Evolutionary conservation across 225 moss, liverwort and hornwort species (phyloP).

Genomic region (Antitrichia curtipendula): DNA sequence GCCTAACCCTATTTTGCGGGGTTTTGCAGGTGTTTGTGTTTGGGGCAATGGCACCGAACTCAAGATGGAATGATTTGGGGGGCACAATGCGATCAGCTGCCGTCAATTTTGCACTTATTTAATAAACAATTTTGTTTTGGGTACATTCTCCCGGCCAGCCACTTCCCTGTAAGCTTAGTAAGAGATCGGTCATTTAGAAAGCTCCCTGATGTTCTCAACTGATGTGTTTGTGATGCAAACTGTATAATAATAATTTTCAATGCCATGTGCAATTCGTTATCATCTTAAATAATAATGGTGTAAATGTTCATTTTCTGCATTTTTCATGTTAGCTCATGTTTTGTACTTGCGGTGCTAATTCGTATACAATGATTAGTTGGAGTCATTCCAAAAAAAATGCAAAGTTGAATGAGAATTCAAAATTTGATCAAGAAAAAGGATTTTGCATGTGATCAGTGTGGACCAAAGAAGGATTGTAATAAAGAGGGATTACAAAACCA

Average conservation of each 20-base stretch:
- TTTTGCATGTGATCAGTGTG: not conserved
- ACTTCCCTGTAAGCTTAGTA: not conserved
- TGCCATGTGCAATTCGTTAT: not conserved
- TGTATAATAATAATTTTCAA: not conserved
- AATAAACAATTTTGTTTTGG: not conserved
- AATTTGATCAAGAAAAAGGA: not conserved
- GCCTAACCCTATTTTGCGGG: not conserved
- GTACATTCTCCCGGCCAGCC: not conserved
- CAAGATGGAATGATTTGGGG: constrained; percentile 70
- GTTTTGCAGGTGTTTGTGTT: constrained; percentile 69
- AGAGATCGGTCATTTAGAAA: not conserved
- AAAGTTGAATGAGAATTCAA: not conserved
- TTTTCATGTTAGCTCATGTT: not conserved
- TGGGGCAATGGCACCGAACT: constrained; percentile 77
- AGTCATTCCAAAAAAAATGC: not conserved
- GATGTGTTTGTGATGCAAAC: not conserved
- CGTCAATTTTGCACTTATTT: constrained; percentile 38
- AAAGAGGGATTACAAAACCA: not conserved
- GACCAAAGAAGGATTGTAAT: not conserved
- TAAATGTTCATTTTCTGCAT: not conserved
- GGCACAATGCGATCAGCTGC: constrained; percentile 68
- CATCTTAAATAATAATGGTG: not conserved
- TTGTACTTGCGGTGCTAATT: not conserved
- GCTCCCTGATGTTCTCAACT: not conserved
- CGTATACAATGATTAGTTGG: not conserved